Conservation (phyloP, 441 rosid genomes). For the Macaranga tanarius region DNA sequence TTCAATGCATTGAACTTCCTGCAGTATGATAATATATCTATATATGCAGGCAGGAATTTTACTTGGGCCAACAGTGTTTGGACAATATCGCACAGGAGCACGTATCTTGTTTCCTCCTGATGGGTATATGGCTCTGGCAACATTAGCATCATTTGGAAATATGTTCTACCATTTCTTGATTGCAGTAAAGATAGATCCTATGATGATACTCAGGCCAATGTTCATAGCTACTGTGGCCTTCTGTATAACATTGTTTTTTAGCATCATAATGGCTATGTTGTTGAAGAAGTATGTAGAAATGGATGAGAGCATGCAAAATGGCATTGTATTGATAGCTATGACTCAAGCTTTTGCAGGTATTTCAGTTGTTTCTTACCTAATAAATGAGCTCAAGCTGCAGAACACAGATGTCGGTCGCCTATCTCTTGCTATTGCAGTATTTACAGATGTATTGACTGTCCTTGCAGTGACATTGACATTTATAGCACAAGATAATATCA, state of each 20-base stretch:
- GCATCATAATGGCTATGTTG: neutral
- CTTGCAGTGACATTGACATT: neutral
- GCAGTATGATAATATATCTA: neutral
- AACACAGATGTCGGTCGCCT: slow-evolving; percentile 43
- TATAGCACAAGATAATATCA: neutral
- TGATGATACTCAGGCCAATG: slow-evolving; percentile 30
- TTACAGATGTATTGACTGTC: slow-evolving; percentile 25
- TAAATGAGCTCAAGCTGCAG: slow-evolving; percentile 35
- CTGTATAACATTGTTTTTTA: slow-evolving; percentile 1
- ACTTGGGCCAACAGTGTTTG: slow-evolving; percentile 37
- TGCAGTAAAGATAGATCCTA: slow-evolving; percentile 32
- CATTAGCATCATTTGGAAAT: slow-evolving; percentile 31
- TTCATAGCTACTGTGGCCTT: slow-evolving; percentile 28
- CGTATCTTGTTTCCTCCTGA: slow-evolving; percentile 27
- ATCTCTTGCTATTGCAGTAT: slow-evolving; percentile 33
- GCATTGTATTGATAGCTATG: slow-evolving; percentile 23
- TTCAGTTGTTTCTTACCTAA: slow-evolving; percentile 29
- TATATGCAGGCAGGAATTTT: slow-evolving; percentile 35
- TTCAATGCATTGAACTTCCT: no score
- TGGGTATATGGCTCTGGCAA: slow-evolving; percentile 23
- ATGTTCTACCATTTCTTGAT: slow-evolving; percentile 34
- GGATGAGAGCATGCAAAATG: slow-evolving; percentile 18
- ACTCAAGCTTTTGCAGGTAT: slow-evolving; percentile 33
- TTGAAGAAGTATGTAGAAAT: slow-evolving; percentile 12
- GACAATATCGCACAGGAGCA: slow-evolving; percentile 1